Base-by-base conservation (phyloP, 1,139 yeast genomes). In the Yueomyces sp. region DNA sequence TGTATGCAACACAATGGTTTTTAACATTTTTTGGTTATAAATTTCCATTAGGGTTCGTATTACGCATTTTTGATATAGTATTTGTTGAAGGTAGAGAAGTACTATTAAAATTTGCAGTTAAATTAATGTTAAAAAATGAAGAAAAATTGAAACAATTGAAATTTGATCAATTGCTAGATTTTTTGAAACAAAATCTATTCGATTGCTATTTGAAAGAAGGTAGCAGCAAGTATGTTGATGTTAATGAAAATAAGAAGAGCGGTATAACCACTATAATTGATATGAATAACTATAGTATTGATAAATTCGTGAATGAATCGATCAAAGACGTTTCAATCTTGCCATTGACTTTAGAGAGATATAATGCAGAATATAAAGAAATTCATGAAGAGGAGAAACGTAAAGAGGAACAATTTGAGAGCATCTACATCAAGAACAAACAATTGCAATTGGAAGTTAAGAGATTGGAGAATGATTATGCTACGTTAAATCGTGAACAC, bases 1-100 rank as follows among this genome's bases (percentile, higher is more conserved):
- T 89, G 96, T 91, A 85, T 66, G 96, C 96, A 0, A 76, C 91
- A 1, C 96, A 91, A 62, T 91, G 97, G 97, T 87, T 91, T 57
- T 70, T 87, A 95, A 91, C 98, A 0, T 73, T 91, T 51, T 91
- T 91, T 65, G 95, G 96, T 11, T 91, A 91, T 67, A 54, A 52
- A 40, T 89, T 91, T 63, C 97, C 98, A 11, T 68, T 87, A 46
- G 84, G 79, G 44, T 81, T 91, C 56, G 96, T 91, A 31, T 68
- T 86, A 50, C 72, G 96, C 48, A 86, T 91, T 39, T 85, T 77
- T 60, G 98, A 91, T 65, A 76, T 85, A 47, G 77, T 91, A n/a
- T 76, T 91, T 40, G 82, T 94, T 8, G 96, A 91, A 65, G 98
- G 98, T 36, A 68, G 82, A 44, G 97, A 89, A 61, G 78, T 94